These are phyloP conservation scores for Beauveria brongniartii DNA, from an alignment of 2,329 filamentous ascomycete species.

Conservation along the genomic window DNA sequence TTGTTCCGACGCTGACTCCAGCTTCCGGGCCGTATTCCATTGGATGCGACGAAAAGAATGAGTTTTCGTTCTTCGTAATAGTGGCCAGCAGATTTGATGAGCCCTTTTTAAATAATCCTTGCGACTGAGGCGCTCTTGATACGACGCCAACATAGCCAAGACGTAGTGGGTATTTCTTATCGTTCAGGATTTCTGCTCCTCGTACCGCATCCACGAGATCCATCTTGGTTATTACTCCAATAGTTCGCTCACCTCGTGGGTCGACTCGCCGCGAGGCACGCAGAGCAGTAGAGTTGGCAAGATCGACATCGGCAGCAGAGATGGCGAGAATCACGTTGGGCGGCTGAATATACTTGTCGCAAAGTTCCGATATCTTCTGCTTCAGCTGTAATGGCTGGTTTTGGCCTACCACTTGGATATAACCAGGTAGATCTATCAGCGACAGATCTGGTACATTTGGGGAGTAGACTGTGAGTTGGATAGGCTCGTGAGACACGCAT, in stretches of 20 bases:
- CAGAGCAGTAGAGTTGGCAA: slow-evolving; percentile 91
- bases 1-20: slow-evolving; percentile 71
- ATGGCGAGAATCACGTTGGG: slow-evolving; percentile 97
- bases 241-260: slow-evolving; percentile 88
- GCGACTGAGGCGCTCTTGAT: slow-evolving; percentile 63
- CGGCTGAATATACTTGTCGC: slow-evolving; percentile 94
- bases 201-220: slow-evolving; percentile 82
- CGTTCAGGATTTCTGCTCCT: slow-evolving; percentile 69
- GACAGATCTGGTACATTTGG: slow-evolving; percentile 93
- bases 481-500: slow-evolving; percentile 94
- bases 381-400: slow-evolving; percentile 89
- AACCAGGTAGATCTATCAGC: slow-evolving; percentile 90
- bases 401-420: slow-evolving; percentile 89
- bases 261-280: slow-evolving; percentile 87
- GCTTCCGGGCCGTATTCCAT: slow-evolving; percentile 67
- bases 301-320: slow-evolving; percentile 92
- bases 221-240: slow-evolving; percentile 99
- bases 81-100: slow-evolving; percentile 69
- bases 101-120: slow-evolving; percentile 75
- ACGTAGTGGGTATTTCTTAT: slow-evolving; percentile 90
- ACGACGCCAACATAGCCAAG: slow-evolving; percentile 95
- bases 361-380: slow-evolving; percentile 90
- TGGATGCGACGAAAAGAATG: slow-evolving; percentile 79
- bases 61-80: slow-evolving; percentile 80
- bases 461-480: slow-evolving; percentile 91